Evolutionary conservation across 495 filamentous ascomycete genomes (phyloP), one percentile per base, ranked within the genome.

Genomic region (Penicillium lividum): DNA sequence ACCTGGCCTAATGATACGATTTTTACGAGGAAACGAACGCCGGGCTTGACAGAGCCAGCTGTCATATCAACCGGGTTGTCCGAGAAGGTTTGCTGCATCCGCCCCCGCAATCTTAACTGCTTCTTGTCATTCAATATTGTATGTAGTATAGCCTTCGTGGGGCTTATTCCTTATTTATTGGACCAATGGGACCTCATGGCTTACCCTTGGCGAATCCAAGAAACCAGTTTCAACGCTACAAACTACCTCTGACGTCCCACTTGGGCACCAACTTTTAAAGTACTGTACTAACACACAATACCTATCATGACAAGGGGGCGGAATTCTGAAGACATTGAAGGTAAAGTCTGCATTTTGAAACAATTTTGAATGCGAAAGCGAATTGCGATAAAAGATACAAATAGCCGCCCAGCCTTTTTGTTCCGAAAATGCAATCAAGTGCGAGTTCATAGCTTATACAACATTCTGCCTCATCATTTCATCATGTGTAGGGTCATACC

Each of bases 401-500:
- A 77, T 51, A 71, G 61, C 73, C 73, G 58, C 67, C 69, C 59
- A 65, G 60, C 68, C 66, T 63, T 58, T 73, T 72, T 71, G 59
- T 62, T 43, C 64, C 43, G 52, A 53, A 54, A 63, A 46, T 50
- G 58, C 51, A 58, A 55, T 15, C 10, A 40, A 40, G 38, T 40
- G 13, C 15, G 38, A n/a, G 15, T 16, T 13, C 9, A 11, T 38
- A 38, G 34, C 34, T 38, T 48, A 15, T 25, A 56, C 16, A 58
- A 45, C 42, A 27, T 42, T 43, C 22, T 46, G 15, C 18, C 3
- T 27, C 4, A 5, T 16, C 8, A 4, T 11, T 0, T 30, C 9
- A 49, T 48, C 47, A 33, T 25, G 4, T 16, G 2, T 33, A 13
- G 3, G 7, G 27, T 46, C 40, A 52, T 51, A 33, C 36, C 46